Conservation (phyloP, 163 green algal genomes). For the Scenedesmus sp. region DNA sequence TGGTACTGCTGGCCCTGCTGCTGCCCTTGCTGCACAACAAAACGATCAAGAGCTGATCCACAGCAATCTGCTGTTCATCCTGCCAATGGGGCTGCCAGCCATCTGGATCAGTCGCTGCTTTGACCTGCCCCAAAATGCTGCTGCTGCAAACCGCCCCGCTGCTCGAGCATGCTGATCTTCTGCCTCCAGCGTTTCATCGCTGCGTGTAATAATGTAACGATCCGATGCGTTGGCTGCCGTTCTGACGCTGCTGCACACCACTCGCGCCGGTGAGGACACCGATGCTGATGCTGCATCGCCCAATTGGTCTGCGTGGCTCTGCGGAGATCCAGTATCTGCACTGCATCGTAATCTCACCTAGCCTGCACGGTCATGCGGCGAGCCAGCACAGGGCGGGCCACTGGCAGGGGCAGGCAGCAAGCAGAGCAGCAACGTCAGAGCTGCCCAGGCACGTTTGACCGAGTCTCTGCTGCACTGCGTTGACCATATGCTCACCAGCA, state of each 20-base stretch:
- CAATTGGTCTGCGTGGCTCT: not conserved
- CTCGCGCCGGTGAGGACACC: slow-evolving; percentile 16
- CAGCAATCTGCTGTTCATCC: not conserved
- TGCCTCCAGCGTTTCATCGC: not conserved
- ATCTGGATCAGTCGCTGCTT: not conserved
- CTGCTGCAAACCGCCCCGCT: not conserved
- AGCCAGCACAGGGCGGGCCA: slow-evolving; percentile 43
- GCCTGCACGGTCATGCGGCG: slow-evolving; percentile 47
- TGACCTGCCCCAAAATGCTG: not conserved
- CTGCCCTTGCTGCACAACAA: not conserved
- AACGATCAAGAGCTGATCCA: not conserved
- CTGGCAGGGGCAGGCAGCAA: slow-evolving; percentile 26
- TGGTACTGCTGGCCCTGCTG: not conserved
- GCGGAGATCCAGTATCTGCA: not conserved
- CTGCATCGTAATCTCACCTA: slow-evolving; percentile 29
- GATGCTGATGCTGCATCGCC: not conserved
- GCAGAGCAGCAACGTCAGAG: slow-evolving; percentile 24
- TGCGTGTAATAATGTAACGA: not conserved
- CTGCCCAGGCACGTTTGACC: not conserved
- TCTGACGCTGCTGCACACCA: not conserved
- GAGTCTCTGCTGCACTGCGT: too few species aligned
- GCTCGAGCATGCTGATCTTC: not conserved
- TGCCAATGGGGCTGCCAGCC: not conserved
- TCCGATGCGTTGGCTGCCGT: not conserved
- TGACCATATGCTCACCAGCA: slow-evolving; percentile 18